These are phyloP conservation scores for Ceratobasidium sp. DNA, from an alignment of 1,284 basidiomycete species.

Conservation along the genomic window DNA sequence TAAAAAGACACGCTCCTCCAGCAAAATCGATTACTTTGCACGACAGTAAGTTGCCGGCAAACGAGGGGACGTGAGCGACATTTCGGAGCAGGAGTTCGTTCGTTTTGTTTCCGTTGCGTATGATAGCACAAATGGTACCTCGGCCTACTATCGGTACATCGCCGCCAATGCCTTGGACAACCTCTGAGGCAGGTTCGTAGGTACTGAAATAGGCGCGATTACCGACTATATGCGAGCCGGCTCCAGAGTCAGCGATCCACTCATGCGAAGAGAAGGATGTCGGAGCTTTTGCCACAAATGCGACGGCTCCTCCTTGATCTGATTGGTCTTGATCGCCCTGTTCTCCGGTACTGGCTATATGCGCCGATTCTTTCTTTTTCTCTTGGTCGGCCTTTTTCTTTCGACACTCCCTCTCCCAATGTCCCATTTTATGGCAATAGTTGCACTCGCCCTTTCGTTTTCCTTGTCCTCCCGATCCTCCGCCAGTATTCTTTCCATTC, in stretches of 20 bases:
- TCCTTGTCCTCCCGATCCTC: too few species aligned
- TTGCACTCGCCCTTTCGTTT: background rate
- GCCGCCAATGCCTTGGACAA: background rate
- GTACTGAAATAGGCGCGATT: background rate
- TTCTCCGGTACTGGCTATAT: background rate
- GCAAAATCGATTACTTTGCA: too few species aligned
- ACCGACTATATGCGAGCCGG: background rate
- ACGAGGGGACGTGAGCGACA: background rate
- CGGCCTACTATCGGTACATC: background rate
- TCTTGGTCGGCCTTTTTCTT: background rate
- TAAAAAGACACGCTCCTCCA: background rate
- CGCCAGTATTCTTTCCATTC: background rate
- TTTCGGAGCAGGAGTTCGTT: background rate
- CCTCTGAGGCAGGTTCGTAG: background rate
- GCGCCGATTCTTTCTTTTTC: background rate
- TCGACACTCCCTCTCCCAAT: background rate
- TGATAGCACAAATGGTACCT: background rate
- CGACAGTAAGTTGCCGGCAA: too few species aligned
- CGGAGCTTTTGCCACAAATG: background rate
- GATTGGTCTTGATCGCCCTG: background rate
- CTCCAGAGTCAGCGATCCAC: constrained; percentile 8
- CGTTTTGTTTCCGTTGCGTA: background rate
- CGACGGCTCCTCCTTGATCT: background rate
- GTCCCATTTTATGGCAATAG: background rate
- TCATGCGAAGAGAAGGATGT: background rate